Conservation (phyloP, 306 rosid genomes). For the Sesbania bispinosa region DNA sequence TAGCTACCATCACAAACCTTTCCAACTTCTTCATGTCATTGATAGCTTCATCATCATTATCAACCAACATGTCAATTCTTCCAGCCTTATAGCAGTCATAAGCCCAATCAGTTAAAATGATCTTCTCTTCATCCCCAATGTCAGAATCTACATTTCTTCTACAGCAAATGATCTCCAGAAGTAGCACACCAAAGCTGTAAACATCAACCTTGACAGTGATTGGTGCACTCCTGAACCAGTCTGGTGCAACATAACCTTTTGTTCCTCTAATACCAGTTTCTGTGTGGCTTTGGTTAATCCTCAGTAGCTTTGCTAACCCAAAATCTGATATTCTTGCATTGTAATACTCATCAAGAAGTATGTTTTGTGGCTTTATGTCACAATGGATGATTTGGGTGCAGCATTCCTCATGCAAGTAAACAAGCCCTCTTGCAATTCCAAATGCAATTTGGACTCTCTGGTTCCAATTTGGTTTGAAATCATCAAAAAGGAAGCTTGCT, state of each 20-base stretch:
- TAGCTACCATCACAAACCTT: slow-evolving; percentile 21
- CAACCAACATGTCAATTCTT: not conserved
- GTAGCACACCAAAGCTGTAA: slow-evolving; percentile 27
- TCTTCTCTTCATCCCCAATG: not conserved
- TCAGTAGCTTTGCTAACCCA: slow-evolving; percentile 21
- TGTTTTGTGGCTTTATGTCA: slow-evolving; percentile 29
- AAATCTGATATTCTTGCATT: slow-evolving; percentile 29
- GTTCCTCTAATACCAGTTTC: slow-evolving; percentile 27
- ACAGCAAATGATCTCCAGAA: slow-evolving; percentile 19
- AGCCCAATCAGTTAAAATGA: slow-evolving; percentile 23
- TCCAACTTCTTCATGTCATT: not conserved
- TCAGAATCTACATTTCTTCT: slow-evolving; percentile 3
- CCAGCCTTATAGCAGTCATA: slow-evolving; percentile 10
- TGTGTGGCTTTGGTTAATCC: slow-evolving; percentile 13
- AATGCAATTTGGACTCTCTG: not conserved
- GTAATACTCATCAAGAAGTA: slow-evolving; percentile 24
- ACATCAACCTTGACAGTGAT: slow-evolving; percentile 14
- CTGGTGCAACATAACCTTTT: slow-evolving; percentile 31
- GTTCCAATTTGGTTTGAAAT: slow-evolving; percentile 19
- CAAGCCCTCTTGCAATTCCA: slow-evolving; percentile 29
- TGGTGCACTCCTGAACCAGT: slow-evolving; percentile 28
- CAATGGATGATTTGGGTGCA: slow-evolving; percentile 29
- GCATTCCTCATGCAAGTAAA: slow-evolving; percentile 30
- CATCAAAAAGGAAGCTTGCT: slow-evolving; percentile 11
- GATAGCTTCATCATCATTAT: not conserved